Percentiles rank a stretch among this genome's conserved stretches.
These are phyloP conservation scores for Verbena officinalis DNA, from an alignment of 257 asterid species.

Conservation along the genomic window DNA sequence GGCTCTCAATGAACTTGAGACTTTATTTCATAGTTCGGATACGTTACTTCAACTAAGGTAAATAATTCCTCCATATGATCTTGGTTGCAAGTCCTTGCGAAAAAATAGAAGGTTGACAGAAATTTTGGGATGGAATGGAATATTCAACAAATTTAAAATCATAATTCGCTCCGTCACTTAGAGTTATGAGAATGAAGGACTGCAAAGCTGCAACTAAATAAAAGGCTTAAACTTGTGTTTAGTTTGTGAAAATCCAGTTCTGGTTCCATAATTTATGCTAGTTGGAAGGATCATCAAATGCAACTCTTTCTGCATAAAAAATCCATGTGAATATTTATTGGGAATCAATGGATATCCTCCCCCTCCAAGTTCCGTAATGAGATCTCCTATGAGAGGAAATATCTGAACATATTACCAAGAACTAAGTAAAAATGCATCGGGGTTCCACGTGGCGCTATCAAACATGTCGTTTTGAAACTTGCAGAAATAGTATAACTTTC, in stretches of 20 bases:
- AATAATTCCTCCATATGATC: constrained; percentile 16
- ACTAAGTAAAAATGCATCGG: not conserved
- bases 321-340: not conserved
- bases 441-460: not conserved
- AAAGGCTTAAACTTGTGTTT: constrained; percentile 5
- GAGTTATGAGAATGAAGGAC: constrained; percentile 1
- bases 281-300: constrained; percentile 9
- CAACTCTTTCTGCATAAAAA: not conserved
- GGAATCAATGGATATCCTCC: not conserved
- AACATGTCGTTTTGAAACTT: constrained; percentile 14
- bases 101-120: not conserved
- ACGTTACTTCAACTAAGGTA: constrained; percentile 69
- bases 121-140: not conserved
- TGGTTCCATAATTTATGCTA: constrained; percentile 5
- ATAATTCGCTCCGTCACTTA: not conserved
- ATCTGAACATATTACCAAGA: constrained; percentile 3
- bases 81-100: constrained; percentile 16
- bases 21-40: constrained; percentile 41
- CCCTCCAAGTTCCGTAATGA: not conserved
- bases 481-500: constrained; percentile 4
- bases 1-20: constrained; percentile 73
- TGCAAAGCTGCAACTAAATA: not conserved
- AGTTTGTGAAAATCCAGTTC: constrained; percentile 2
- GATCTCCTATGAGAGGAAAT: not conserved
- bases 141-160: not conserved